Base-by-base conservation (phyloP, 306 rosid genomes). In the Adenanthera pavonina region DNA sequence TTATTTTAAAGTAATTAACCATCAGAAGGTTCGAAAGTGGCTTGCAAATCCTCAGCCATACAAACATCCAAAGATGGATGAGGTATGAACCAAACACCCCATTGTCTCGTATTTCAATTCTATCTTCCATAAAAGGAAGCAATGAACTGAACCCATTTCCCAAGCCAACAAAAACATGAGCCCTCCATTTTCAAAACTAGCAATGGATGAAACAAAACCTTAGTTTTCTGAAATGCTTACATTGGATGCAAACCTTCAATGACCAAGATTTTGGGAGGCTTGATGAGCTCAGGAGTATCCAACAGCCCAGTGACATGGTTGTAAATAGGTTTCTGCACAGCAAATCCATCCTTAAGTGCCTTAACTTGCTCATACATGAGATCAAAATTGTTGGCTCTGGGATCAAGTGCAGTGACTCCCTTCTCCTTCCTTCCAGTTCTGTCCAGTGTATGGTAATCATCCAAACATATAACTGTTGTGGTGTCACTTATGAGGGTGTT, bases 221-320 rank as follows among this genome's bases (percentile, higher is more conserved):
- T 33, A 13, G 41, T 11, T 30, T 11, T 33, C n/a, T 12, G 41
- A 20, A 9, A 9, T 65, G 84, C 98, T 91, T 85, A 93, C 99
- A 96, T 96, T 83, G 99, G 99, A 72, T 96, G 99, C 59, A 96
- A 86, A 40, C 99, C 99, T 92, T 96, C 99, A 83, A 96, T 93
- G 87, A 96, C 98, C 1, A 96, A 92, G 82, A 96, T 92, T 87
- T 92, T 96, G 25, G 99, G 99, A 3, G 99, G 98, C 84, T 96
- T 93, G 49, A 93, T 93, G 78, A 89, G 86, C 86, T 96, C 99
- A 0, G 99, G 97, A 3, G 99, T 97, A 77, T 96, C 99, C 78
- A 96, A 87, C 77, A 96, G 97, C 69, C 99, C 99, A 88, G 94
- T 78, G 35, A 92, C 99, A 82, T 96, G 99, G 49, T 96, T 96